Base-by-base conservation (phyloP, 1,139 yeast species). In the Debaryomyces psychrophilus region DNA sequence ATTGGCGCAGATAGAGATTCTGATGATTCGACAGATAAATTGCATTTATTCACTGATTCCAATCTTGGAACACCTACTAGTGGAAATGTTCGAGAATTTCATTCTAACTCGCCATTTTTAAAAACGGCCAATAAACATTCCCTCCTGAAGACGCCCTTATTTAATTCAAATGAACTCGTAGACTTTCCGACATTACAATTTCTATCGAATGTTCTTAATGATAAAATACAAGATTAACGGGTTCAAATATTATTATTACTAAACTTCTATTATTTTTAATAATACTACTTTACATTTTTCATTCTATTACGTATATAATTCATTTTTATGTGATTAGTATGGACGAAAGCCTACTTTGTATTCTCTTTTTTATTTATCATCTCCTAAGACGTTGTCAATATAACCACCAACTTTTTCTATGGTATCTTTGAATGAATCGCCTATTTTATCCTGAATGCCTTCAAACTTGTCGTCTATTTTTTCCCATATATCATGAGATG, bases 381-480 rank as follows among this genome's bases (percentile, higher is more conserved):
- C 38, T 8, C 48, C 55, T 22, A 50, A 46, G 25, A 48, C 28
- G 11, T 52, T 51, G 31, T 57, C 56, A 25, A 58, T 35, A 36
- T 43, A 41, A 20, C 50, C 54, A 20, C 49, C 52, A 15, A 57
- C 31, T 22, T 46, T 46, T 25, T 55, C 60, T 27, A 44, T 50
- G 12, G 58, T 37, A 35, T 55, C 56, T 12, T 52, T 61, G 2
- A 62, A 48, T 2, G 56, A 40, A 27, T 57, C 57, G 3, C 52
- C 57, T 7, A 58, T 34, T 11, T 49, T 49, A 22, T 51, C 57
- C 20, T 46, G 45, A 7, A 60, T 56, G 33, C 57, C 67, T 35
- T 59, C 70, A 28, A 67, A 46, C 1, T 64, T 61, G 26, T 69
- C 73, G 31, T 59, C 67, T 14, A 71, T 41, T 6, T 62, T 68